Percentiles rank a stretch among this genome's conserved stretches.
Conservation (phyloP, 2,329 filamentous ascomycete species). For the Mycosphaerella arachidis region DNA sequence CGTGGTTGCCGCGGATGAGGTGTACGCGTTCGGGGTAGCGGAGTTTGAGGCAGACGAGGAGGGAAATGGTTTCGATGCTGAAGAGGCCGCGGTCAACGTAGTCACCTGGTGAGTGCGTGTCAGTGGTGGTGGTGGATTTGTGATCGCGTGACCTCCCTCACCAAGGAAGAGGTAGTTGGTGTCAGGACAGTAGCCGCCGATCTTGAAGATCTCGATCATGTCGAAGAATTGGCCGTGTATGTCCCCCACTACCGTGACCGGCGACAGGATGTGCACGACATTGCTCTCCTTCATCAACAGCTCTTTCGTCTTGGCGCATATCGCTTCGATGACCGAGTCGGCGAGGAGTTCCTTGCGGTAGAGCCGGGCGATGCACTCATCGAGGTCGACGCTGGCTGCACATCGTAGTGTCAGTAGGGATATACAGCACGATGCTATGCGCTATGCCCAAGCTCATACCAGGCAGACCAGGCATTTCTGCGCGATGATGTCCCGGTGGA, state of each 20-base stretch:
- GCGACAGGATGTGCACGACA: slow-evolving; percentile 92
- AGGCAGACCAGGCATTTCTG: slow-evolving; percentile 47
- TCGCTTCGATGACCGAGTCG: slow-evolving; percentile 96
- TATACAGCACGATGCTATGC: not conserved
- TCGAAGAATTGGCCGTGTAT: slow-evolving; percentile 99
- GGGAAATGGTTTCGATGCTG: slow-evolving; percentile 96
- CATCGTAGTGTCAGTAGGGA: slow-evolving; percentile 12
- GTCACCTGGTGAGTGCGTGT: slow-evolving; percentile 58
- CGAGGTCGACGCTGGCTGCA: slow-evolving; percentile 88
- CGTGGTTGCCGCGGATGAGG: slow-evolving; percentile 95
- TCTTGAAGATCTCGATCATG: slow-evolving; percentile 98
- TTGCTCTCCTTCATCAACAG: slow-evolving; percentile 99
- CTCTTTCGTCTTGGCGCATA: slow-evolving; percentile 99
- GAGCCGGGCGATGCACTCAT: slow-evolving; percentile 94
- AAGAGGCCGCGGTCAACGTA: slow-evolving; percentile 82
- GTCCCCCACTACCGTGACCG: slow-evolving; percentile 95
- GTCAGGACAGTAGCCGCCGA: slow-evolving; percentile 93
- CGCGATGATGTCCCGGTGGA: slow-evolving; percentile 5
- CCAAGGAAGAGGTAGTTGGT: slow-evolving; percentile 98
- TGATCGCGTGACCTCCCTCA: slow-evolving; percentile 40
- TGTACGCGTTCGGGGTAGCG: slow-evolving; percentile 95
- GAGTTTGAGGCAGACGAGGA: slow-evolving; percentile 94
- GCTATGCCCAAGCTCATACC: slow-evolving; percentile 34
- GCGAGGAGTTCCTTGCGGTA: slow-evolving; percentile 97
- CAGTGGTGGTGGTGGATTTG: not conserved